Conservation (phyloP, 1,284 basidiomycete genomes). For the Taiwanofungus camphoratus region DNA sequence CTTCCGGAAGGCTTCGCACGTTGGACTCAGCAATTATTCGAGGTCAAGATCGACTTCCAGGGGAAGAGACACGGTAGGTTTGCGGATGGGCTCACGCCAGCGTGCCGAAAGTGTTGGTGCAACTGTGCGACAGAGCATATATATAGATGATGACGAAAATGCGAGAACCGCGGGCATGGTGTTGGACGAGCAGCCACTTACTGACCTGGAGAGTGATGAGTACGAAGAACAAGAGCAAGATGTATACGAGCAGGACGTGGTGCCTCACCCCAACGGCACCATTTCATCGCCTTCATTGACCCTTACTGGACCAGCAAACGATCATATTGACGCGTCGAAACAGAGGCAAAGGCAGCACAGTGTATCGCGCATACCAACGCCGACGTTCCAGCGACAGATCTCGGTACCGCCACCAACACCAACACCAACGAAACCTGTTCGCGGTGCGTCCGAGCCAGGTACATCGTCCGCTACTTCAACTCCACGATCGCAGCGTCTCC, state of each 20-base stretch:
- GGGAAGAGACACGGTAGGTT: constrained; percentile 15
- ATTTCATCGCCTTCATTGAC: constrained; percentile 20
- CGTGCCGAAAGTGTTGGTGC: constrained; percentile 53
- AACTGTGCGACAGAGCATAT: constrained; percentile 51
- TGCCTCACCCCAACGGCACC: constrained; percentile 20
- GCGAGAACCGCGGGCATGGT: constrained; percentile 44
- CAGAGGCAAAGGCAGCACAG: constrained; percentile 9
- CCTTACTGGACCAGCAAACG: constrained; percentile 15
- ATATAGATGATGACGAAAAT: constrained; percentile 53
- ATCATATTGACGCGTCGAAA: constrained; percentile 7
- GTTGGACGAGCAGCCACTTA: constrained; percentile 63
- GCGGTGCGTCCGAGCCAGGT: constrained; percentile 14
- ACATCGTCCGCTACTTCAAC: constrained; percentile 8
- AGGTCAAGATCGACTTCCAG: constrained; percentile 26
- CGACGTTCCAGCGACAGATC: constrained; percentile 10
- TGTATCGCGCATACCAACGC: constrained; percentile 17
- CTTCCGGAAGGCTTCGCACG: constrained; percentile 21
- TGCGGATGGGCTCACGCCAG: constrained; percentile 16
- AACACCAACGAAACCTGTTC: constrained; percentile 13
- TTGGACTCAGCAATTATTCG: constrained; percentile 14
- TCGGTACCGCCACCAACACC: constrained; percentile 9
- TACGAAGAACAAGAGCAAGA: constrained; percentile 24
- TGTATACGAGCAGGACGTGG: constrained; percentile 20
- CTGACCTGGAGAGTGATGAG: constrained; percentile 44
- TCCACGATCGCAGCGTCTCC: constrained; percentile 11